Evolutionary conservation across 805 yeast genomes (phyloP), one percentile per base, ranked within the genome.

Genomic region (Ogataea zsoltii): DNA sequence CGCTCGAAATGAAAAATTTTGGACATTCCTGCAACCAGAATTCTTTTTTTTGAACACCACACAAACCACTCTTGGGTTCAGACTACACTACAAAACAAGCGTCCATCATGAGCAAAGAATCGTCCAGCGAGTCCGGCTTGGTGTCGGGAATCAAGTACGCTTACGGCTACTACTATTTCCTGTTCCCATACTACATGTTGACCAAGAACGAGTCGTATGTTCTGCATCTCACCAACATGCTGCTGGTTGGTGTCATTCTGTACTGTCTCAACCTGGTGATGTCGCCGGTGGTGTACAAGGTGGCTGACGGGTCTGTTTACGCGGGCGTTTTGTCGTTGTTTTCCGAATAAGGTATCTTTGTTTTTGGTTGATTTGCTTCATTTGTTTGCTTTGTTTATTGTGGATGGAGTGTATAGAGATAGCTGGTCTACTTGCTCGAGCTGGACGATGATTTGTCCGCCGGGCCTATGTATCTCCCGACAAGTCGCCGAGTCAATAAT

Each of bases 141-240:
- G 44, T 51, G 7, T 45, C 46, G 12, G 55, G 48, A 11, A 32
- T 53, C 35, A 49, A 50, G 40, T 50, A 42, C 40, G 42, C 46
- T 4, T 60, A 58, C 45, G 54, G 51, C 17, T 54, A 45, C 50
- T 73, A 74, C 61, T 75, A 69, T 60, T 67, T 67, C 61, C 68
- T 68, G 50, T 68, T 76, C 47, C 81, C 81, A 12, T 69, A 68
- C 50, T 69, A 62, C 60, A 76, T 76, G 80, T 66, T 76, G 65
- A 76, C 81, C 18, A 63, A 58, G 37, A 61, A 66, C 26, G 81
- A 76, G 61, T 58, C 70, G 17, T 47, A 65, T 16, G 44, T 61
- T 26, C 50, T 54, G 14, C 57, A 54, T 34, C 26, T 51, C 33
- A 51, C 51, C 15, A 45, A 49, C 28, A n/a, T 48, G 25, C 21